Conservation (phyloP, 2,329 filamentous ascomycete genomes). For the Pleomassaria siparia region DNA sequence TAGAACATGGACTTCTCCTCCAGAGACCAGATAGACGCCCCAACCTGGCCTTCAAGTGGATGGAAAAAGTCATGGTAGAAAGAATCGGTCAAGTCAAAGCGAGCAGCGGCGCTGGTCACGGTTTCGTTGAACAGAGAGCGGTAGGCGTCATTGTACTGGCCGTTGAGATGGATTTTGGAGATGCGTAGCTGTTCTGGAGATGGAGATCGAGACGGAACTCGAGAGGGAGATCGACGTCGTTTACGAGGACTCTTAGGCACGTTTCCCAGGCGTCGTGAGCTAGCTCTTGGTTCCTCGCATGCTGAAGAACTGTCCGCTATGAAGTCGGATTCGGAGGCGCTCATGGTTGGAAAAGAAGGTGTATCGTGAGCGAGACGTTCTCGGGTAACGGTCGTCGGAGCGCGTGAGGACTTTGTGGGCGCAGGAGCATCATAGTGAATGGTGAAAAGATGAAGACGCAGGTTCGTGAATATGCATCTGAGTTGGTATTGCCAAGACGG, state of each 20-base stretch:
- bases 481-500: slow-evolving; percentile 10
- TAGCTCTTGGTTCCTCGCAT: neutral
- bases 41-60: slow-evolving; percentile 57
- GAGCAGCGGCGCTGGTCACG: slow-evolving; percentile 20
- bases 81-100: slow-evolving; percentile 13
- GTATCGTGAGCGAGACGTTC: neutral
- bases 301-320: slow-evolving; percentile 8
- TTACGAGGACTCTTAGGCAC: slow-evolving; percentile 23
- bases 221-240: slow-evolving; percentile 17
- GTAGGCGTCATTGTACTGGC: slow-evolving; percentile 51
- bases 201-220: slow-evolving; percentile 9
- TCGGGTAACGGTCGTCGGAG: neutral
- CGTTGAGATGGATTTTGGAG: slow-evolving; percentile 33
- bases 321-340: slow-evolving; percentile 12
- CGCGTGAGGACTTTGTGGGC: neutral
- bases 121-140: slow-evolving; percentile 38
- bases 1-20: slow-evolving; percentile 74
- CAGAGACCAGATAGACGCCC: slow-evolving; percentile 68
- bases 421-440: slow-evolving; percentile 13
- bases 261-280: neutral
- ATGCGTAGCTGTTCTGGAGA: slow-evolving; percentile 17
- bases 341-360: slow-evolving; percentile 6
- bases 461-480: neutral
- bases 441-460: slow-evolving; percentile 5
- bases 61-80: neutral